Evolutionary conservation across 108 stramenopile genomes (phyloP), one percentile per base, ranked within the genome.

Genomic region (Aurantiochytrium sp.): DNA sequence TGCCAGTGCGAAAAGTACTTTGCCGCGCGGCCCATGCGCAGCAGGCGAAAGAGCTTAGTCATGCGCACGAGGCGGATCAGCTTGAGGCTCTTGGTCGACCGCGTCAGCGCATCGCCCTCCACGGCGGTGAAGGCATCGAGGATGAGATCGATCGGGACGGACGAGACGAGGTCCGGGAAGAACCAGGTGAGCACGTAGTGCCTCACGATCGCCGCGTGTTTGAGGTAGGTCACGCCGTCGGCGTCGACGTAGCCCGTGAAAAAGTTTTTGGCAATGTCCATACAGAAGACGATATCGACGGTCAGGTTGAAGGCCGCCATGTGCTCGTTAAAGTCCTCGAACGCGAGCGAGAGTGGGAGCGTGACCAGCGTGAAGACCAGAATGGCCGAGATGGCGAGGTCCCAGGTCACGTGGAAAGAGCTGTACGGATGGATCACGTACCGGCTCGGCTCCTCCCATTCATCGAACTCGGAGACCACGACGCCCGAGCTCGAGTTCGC

Each of bases 241-340:
- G 89, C 90, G 73, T 93, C 93, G 19, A 91, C 41, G 73, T 87
- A 91, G 52, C 93, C 93, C 30, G 94, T 95, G 90, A 90, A 91
- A 87, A 95, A 95, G 65, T 92, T 92, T 89, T 93, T 93, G 87
- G 87, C 89, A 4, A 95, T 93, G 69, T 95, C 94, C 24, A 93
- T 52, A 24, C 93, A 54, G 68, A 95, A 95, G 42, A 94, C 68
- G 30, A 91, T 55, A 73, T 95, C 93, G 37, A 95, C 89, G 8
- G 73, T 45, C 22, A 95, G 85, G 52, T 93, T 93, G 90, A 92
- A 89, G 21, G 27, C 55, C 36, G 86, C 87, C 55, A 94, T 55
- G 41, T 41, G 17, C 50, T 90, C 89, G n/a, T 91, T 92, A 6
- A 93, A 45, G 48, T 92, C 89, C 54, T 94, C 93, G 91, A 92